phyloP scores from a whole-genome alignment of 495 filamentous ascomycete genomes.

The Penicillium tannophilum region DNA sequence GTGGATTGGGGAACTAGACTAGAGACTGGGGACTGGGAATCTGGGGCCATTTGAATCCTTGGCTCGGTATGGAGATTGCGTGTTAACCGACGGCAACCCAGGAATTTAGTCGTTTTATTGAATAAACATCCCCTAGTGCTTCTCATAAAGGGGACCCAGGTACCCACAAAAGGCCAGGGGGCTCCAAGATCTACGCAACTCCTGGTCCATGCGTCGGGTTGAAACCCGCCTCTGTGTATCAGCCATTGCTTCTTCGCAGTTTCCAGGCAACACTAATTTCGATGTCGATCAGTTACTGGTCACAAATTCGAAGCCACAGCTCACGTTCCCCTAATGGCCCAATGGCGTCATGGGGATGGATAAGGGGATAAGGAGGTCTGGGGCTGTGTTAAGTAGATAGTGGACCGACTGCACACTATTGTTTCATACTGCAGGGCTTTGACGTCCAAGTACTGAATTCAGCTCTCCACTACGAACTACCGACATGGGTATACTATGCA shows the following conservation, averaged over 20 bases:
- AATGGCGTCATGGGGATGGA: not conserved
- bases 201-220: slow-evolving; percentile 18
- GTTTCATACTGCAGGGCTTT: not conserved
- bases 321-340: too few relatives aligned
- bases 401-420: slow-evolving; percentile 2
- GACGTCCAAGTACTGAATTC: not conserved
- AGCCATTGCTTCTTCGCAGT: not conserved
- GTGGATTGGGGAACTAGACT: not conserved
- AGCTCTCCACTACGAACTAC: not conserved
- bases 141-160: not conserved
- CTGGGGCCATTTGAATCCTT: not conserved
- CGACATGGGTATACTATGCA: not conserved
- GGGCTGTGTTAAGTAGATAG: slow-evolving; percentile 4
- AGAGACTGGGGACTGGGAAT: not conserved
- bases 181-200: slow-evolving; percentile 3
- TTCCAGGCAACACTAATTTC: slow-evolving; percentile 4
- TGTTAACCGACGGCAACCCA: not conserved
- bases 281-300: not conserved
- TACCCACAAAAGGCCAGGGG: not conserved
- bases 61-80: not conserved
- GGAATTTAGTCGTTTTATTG: not conserved
- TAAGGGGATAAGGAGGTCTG: not conserved
- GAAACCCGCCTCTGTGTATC: slow-evolving; percentile 5
- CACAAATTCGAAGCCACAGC: not conserved
- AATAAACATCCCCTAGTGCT: not conserved